Evolutionary conservation across 2,329 filamentous ascomycete genomes (phyloP), one percentile per base, ranked within the genome.

Genomic region (Ceratocystis papillata): DNA sequence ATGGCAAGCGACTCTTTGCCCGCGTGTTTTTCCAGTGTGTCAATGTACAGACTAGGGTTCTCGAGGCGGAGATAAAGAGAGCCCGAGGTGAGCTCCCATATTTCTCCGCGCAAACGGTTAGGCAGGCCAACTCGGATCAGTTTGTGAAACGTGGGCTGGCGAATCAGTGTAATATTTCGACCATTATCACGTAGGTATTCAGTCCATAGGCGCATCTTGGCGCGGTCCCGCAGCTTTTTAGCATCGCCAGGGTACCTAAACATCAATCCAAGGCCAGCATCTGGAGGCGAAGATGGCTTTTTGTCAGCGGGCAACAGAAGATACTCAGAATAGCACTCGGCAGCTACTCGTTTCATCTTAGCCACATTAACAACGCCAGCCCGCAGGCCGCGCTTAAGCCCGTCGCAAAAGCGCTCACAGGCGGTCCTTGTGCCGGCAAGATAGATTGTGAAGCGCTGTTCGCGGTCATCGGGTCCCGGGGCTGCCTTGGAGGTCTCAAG

Each of bases 91-190:
- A 96, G 79, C 76, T 99, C 94, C 94, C 94, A 99, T 63, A 95
- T 88, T 76, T 99, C 94, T 55, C 94, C 94, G 69, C 94, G 83
- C 62, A 99, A 80, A 60, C 94, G 84, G 75, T 99, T 99, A 0
- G 94, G 94, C 68, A 99, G 79, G 69, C 94, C 94, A 70, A 99
- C 94, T 64, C 94, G 86, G 69, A 99, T 96, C 62, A 99, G 83
- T 75, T 97, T 96, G 77, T 97, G 94, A 72, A 97, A 97, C 30
- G 94, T 97, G 2, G 94, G 93, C 74, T 99, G 94, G 67, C 94
- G 88, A 67, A 99, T 87, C 64, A 99, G 78, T 0, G 92, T 97
- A 65, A 88, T 84, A 76, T 96, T 97, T 67, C 94, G 86, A 63
- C 94, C 94, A 73, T 97, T 97, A 74, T 97, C 94, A 74, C 90